These are phyloP conservation scores for Colletotrichum melonis DNA, from an alignment of 2,329 filamentous ascomycete species.

Conservation along the genomic window DNA sequence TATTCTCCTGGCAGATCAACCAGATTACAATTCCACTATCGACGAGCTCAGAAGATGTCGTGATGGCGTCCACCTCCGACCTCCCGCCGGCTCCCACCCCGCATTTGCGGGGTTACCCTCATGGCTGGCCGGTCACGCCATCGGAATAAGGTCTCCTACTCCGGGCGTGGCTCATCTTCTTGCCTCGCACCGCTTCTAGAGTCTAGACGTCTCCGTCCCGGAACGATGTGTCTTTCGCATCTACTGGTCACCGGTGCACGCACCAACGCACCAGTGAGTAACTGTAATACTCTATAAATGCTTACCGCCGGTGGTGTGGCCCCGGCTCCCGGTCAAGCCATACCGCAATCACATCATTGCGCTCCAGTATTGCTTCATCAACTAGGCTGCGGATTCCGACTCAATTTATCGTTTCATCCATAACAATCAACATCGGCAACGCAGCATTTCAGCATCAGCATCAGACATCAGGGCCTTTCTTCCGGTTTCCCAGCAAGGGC, in stretches of 20 bases:
- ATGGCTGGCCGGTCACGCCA: constrained; percentile 33
- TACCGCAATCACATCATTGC: constrained; percentile 34
- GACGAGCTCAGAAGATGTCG: constrained; percentile 16
- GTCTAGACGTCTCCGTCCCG: neutral
- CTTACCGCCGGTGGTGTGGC: constrained; percentile 25
- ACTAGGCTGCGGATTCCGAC: constrained; percentile 11
- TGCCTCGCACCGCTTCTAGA: neutral
- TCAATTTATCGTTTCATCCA: constrained; percentile 21
- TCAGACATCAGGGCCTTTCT: neutral
- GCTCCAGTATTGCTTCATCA: constrained; percentile 36
- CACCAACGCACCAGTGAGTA: neutral
- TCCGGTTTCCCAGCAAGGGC: constrained; percentile 3
- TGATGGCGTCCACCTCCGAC: constrained; percentile 21
- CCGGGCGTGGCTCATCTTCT: neutral
- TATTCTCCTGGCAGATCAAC: neutral
- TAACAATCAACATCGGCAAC: neutral
- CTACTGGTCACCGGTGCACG: constrained; percentile 9
- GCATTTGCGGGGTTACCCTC: constrained; percentile 26
- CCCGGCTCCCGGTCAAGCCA: constrained; percentile 29
- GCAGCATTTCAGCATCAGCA: constrained; percentile 10
- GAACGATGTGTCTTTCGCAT: neutral
- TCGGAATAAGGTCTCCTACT: constrained; percentile 13
- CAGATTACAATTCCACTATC: constrained; percentile 16
- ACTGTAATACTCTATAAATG: neutral
- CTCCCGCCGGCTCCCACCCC: constrained; percentile 29